These are phyloP conservation scores for Jaltomata sinuosa DNA, from an alignment of 257 asterid genomes.

Conservation along the genomic window DNA sequence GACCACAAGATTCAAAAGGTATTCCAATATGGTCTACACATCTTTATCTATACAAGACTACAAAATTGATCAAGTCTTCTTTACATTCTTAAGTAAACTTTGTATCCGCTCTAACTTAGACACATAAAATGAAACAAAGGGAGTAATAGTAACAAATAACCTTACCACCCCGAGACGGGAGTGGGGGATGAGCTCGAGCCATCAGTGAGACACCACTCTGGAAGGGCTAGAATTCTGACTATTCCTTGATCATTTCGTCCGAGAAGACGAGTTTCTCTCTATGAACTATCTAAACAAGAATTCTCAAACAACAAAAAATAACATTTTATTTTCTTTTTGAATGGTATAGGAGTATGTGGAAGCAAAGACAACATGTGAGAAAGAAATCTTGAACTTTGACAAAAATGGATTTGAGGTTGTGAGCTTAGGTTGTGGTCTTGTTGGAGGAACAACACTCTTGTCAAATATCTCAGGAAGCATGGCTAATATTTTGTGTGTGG, in stretches of 20 bases:
- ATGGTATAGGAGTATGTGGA: slow-evolving; percentile 5
- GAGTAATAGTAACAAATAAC: background rate
- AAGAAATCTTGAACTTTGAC: slow-evolving; percentile 4
- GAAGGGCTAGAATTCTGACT: background rate
- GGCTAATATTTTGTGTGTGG: background rate
- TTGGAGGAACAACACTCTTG: slow-evolving; percentile 5
- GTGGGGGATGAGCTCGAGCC: background rate
- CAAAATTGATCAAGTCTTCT: background rate
- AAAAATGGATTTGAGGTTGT: slow-evolving; percentile 7
- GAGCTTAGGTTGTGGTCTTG: slow-evolving; percentile 5
- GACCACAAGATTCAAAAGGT: background rate
- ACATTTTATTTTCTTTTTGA: background rate
- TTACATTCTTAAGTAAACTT: background rate
- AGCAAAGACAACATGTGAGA: slow-evolving; percentile 12
- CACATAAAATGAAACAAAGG: background rate
- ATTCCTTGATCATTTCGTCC: background rate
- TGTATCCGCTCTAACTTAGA: background rate
- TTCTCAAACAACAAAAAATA: background rate
- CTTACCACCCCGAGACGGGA: background rate
- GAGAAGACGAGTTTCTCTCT: background rate
- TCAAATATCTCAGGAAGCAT: background rate
- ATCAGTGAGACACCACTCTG: background rate
- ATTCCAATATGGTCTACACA: background rate
- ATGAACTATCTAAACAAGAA: background rate
- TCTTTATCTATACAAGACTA: background rate